Evolutionary conservation across 768 basidiomycete species (phyloP), one percentile per base, ranked within the genome.

Genomic region (Cystofilobasidium capitatum): DNA sequence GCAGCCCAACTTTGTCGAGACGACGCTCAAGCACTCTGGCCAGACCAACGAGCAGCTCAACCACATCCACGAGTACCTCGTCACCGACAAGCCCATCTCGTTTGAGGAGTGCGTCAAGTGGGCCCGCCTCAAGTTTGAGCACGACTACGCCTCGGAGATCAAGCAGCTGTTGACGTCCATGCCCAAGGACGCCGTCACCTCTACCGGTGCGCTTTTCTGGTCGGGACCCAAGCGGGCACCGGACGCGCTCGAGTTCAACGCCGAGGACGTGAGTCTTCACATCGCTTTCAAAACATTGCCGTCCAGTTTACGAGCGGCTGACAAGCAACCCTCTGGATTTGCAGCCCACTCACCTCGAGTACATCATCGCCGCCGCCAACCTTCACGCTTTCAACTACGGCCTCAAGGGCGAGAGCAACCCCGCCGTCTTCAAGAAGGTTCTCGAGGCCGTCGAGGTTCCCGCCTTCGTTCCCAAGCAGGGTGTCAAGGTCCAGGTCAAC

Each of bases 361-460:
- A 89, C 77, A 85, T 98, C 75, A 85, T 96, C 64, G 84, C 96
- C 13, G 92, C 87, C 16, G 92, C 96, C 67, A 98, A 99, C 77
- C 81, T 99, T 24, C 96, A 92, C 75, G 96, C 96, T 6, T 97
- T 85, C 82, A 99, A 98, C 81, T 99, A 98, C 74, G 96, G 96
- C 26, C 82, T 99, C 60, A 87, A 88, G 71, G 96, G 96, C 57
- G 88, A 89, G 74, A 86, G 83, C 1, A 88, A 97, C 76, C 82
- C 84, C 13, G 80, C 80, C 1, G 70, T 88, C 49, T 93, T 93
- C 83, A 86, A 85, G 78, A 91, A 87, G 76, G 81, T 93, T 29
- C 85, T 88, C 6, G 88, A 89, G 71, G 81, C 84, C 8, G 86
- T 96, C 70, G 82, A 87, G 39, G 86, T 97, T 22, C 91, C 93